Percentiles rank a stretch among this genome's conserved stretches.
These are phyloP conservation scores for Nicotiana sylvestris DNA, from an alignment of 257 asterid species.

Conservation along the genomic window DNA sequence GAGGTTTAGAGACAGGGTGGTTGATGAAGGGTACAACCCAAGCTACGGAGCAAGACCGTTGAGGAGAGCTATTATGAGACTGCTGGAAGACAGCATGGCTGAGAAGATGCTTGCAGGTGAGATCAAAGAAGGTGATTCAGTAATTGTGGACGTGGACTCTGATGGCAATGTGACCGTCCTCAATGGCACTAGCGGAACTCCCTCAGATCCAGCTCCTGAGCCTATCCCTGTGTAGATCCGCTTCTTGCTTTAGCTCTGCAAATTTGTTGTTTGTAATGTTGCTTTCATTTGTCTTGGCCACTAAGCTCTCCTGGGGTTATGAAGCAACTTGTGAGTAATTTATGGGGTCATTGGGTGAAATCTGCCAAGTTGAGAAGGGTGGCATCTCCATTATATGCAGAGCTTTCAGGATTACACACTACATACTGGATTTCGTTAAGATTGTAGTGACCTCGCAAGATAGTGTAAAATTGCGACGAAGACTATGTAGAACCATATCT, in stretches of 20 bases:
- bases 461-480: not conserved
- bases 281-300: not conserved
- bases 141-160: slow-evolving; percentile 53
- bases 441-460: not conserved
- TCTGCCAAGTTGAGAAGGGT: not conserved
- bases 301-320: not conserved
- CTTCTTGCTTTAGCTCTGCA: slow-evolving; percentile 8
- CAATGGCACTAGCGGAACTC: slow-evolving; percentile 53
- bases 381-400: not conserved
- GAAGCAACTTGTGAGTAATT: slow-evolving; percentile 12
- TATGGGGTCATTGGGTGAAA: not conserved
- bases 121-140: slow-evolving; percentile 67
- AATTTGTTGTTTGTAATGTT: not conserved
- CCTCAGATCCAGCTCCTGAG: slow-evolving; percentile 37
- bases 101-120: slow-evolving; percentile 67
- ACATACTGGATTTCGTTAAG: not conserved
- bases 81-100: slow-evolving; percentile 79
- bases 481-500: not conserved
- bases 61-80: slow-evolving; percentile 75
- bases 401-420: not conserved
- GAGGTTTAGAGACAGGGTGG: slow-evolving; percentile 61
- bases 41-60: slow-evolving; percentile 86
- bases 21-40: slow-evolving; percentile 63
- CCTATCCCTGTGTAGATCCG: slow-evolving; percentile 38
- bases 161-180: slow-evolving; percentile 63